Base-by-base conservation (phyloP, 805 yeast genomes). In the Metschnikowia colocasiae region DNA sequence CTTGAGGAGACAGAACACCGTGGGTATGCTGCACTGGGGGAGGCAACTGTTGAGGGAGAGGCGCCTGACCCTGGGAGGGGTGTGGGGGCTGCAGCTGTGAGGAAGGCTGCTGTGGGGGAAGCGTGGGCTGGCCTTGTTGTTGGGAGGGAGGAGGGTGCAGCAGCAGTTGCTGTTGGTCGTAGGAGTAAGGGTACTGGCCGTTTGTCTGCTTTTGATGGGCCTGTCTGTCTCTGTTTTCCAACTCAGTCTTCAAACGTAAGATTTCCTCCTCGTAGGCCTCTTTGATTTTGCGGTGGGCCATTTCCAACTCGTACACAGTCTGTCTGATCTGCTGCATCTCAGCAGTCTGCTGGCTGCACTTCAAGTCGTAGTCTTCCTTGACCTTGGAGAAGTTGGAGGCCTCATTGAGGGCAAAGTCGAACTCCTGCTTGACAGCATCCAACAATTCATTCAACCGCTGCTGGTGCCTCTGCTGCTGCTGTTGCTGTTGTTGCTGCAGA, bases 241-340 rank as follows among this genome's bases (percentile, higher is more conserved):
- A 75, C 64, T 90, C 96, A 53, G 83, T 81, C 67, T 92, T 90
- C 67, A 92, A 77, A 57, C 94, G 77, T 62, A 81, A 73, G 47
- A 94, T 86, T 69, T 92, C 98, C 59, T 87, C 96, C 67, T 92
- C 97, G 68, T 92, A 94, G 40, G 91, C 90, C 61, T 92, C 97
- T 70, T 92, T 91, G 79, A 94, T 87, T 63, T 88, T 87, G 58
- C 96, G 79, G 72, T 92, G 98, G 33, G 96, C 92, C 78, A 85
- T 80, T 67, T 92, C 97, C 59, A 92, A 78, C 64, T 94, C 98
- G 62, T 84, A 90, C 25, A 92, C 96, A 9, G 96, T 88, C 61
- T 90, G 95, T 60, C 97, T 81, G 49, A 92, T 90, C 64, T 87
- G 95, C 63, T 90, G 91, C 80, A 92, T 83, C 67, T 94, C 99